Conservation (phyloP, 208 protist species). For the Ichthyophonus hoferi region DNA sequence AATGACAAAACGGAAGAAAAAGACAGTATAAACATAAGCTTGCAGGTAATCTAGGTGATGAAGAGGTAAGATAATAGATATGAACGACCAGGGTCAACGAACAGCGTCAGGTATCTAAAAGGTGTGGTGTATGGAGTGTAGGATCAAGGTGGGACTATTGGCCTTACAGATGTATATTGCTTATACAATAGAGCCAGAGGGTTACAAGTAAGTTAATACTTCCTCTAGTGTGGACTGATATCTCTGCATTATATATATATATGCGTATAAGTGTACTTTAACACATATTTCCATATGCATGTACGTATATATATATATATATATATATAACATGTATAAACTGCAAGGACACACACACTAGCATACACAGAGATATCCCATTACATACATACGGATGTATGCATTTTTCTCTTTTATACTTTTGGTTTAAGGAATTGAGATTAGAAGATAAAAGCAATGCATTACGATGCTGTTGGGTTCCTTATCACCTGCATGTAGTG, state of each 20-base stretch:
- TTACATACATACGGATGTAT: not conserved
- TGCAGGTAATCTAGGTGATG: too few relatives aligned
- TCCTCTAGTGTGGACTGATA: too few relatives aligned
- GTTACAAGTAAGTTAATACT: not conserved
- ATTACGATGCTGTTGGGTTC: not conserved
- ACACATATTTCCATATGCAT: not conserved
- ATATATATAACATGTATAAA: too few relatives aligned
- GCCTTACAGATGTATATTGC: not conserved
- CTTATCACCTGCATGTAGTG: not conserved
- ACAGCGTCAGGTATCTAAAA: too few relatives aligned
- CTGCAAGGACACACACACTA: not conserved
- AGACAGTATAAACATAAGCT: too few relatives aligned
- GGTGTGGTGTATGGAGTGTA: too few relatives aligned
- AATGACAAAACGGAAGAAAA: too few relatives aligned
- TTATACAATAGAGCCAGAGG: constrained; percentile 13
- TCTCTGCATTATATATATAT: constrained; percentile 2
- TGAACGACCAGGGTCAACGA: too few relatives aligned
- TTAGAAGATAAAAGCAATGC: not conserved
- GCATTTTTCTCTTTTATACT: not conserved
- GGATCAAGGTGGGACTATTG: not conserved
- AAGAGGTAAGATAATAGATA: too few relatives aligned
- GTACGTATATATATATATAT: not conserved
- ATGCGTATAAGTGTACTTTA: not conserved
- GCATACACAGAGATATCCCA: too few relatives aligned
- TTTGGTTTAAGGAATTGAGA: not conserved